A percentile compares a stretch with the other conserved stretches of the same genome.
Evolutionary conservation across 2,329 filamentous ascomycete species (phyloP).

Genomic region (Aspergillus sp.): DNA sequence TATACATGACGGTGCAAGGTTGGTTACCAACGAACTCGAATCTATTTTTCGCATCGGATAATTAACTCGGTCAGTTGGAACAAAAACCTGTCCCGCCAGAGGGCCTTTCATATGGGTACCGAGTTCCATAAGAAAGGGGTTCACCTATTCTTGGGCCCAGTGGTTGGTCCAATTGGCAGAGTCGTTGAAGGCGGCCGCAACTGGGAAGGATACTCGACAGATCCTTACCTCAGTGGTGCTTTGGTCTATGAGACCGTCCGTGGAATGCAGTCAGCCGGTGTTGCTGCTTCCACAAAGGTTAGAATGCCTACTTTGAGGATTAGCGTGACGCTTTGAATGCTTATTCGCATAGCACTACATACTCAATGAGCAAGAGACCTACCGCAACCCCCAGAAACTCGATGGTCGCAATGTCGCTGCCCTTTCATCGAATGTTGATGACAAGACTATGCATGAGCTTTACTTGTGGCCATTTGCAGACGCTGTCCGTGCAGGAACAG

Average conservation of each 20-base stretch:
- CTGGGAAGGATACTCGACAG: constrained; percentile 51
- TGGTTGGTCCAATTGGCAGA: constrained; percentile 39
- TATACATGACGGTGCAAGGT: constrained; percentile 28
- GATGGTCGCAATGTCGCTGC: constrained; percentile 32
- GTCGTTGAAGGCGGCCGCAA: constrained; percentile 42
- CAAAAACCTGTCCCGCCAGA: constrained; percentile 30
- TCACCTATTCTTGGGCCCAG: constrained; percentile 44
- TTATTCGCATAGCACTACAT: constrained; percentile 52
- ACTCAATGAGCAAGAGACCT: constrained; percentile 59
- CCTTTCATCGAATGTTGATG: constrained; percentile 63
- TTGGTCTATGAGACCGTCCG: constrained; percentile 44
- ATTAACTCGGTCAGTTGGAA: constrained; percentile 30
- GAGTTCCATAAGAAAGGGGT: constrained; percentile 46
- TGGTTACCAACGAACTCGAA: background rate
- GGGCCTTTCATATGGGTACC: constrained; percentile 32
- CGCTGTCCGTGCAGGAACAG: constrained; percentile 57
- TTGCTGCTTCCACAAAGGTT: constrained; percentile 39
- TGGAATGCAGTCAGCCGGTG: constrained; percentile 46
- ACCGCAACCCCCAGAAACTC: constrained; percentile 16
- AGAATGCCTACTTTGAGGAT: background rate
- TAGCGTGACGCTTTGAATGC: background rate
- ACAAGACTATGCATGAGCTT: constrained; percentile 64
- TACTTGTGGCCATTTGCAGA: constrained; percentile 68
- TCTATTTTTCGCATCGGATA: background rate
- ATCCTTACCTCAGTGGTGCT: constrained; percentile 49